Base-by-base conservation (phyloP, 2,329 filamentous ascomycete species). In the Gnomoniopsis sp. region DNA sequence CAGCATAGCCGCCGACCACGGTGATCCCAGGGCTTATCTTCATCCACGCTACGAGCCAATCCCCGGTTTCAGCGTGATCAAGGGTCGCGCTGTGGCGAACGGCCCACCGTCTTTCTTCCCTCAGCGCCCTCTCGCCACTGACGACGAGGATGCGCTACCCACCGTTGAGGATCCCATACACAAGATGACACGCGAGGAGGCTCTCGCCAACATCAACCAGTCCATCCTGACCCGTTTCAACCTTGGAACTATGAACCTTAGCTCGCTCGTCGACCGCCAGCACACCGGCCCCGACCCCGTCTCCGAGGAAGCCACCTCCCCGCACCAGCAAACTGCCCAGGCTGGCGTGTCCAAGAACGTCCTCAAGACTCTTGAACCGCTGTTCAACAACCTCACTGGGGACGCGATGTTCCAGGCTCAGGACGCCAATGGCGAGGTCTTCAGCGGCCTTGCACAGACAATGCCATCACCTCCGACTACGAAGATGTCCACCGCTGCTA, bases 161-260 rank as follows among this genome's bases (percentile, higher is more conserved):
- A 41, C 46, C 14, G 53, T 59, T 19, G 77, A 80, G 59, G 85
- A 88, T 64, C 83, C 85, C 1, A 79, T 87, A 26, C 80, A 79
- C 63, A 88, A 88, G 74, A 84, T 88, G 64, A 84, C 86, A 69
- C 81, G 84, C 14, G 85, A 88, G 65, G 85, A 88, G 66, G 84
- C 84, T 0, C 80, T 88, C 44, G 82, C 80, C 69, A 88, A 87
- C 71, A 87, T 88, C 71, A 88, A 88, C 69, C 85, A 88, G 70
- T 87, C 86, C 63, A 83, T 88, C 2, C 75, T 88, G 36, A 85
- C 86, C 19, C 79, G 81, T 3, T 75, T 85, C 17, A 84, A 83
- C 63, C 73, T 84, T 2, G 79, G 79, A 43, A 76, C 75, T 30
- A 75, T 77, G 57, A 80, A 79, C 59, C 72, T 70, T 62, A 41